Conservation (phyloP, 1,284 basidiomycete genomes). For the Apiotrichum siamense region DNA sequence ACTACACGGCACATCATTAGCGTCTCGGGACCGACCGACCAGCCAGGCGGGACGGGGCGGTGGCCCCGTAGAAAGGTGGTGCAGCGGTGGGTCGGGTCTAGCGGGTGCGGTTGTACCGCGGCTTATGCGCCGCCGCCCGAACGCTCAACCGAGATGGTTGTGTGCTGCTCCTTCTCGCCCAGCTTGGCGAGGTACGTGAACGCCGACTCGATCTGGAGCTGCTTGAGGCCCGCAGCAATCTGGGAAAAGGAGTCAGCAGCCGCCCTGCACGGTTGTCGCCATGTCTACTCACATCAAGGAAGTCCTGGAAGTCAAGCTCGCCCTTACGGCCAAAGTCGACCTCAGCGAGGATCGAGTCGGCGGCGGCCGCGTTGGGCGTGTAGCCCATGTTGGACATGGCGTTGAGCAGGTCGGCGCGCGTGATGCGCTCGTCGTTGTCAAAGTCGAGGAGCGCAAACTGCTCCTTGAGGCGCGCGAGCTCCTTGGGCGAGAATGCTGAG, state of each 20-base stretch:
- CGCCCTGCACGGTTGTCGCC: neutral
- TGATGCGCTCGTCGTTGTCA: conserved; percentile 46
- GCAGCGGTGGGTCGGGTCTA: too few relatives aligned
- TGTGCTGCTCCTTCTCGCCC: conserved; percentile 12
- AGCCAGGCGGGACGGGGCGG: too few relatives aligned
- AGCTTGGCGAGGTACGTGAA: conserved; percentile 47
- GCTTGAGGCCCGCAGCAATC: conserved; percentile 75
- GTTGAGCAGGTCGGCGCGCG: conserved; percentile 39
- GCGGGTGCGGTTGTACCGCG: too few relatives aligned
- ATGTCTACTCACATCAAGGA: conserved; percentile 53
- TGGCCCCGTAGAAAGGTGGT: too few relatives aligned
- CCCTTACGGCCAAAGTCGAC: conserved; percentile 58
- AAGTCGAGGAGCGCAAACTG: conserved; percentile 54
- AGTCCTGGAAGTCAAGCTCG: conserved; percentile 66
- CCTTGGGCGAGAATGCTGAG: conserved; percentile 62
- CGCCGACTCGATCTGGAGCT: conserved; percentile 59
- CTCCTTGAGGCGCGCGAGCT: conserved; percentile 57
- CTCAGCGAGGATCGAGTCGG: conserved; percentile 67
- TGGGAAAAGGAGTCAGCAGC: conserved; percentile 31
- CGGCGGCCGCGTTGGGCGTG: conserved; percentile 50
- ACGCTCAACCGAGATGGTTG: conserved; percentile 71
- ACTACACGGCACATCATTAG: too few relatives aligned
- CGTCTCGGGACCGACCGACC: too few relatives aligned
- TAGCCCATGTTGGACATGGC: conserved; percentile 45
- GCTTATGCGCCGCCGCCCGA: conserved; percentile 71